A percentile compares a stretch with the other conserved stretches of the same genome.
These are phyloP conservation scores for Stephania japonica DNA, from an alignment of 164 flowering plant species.

Conservation along the genomic window DNA sequence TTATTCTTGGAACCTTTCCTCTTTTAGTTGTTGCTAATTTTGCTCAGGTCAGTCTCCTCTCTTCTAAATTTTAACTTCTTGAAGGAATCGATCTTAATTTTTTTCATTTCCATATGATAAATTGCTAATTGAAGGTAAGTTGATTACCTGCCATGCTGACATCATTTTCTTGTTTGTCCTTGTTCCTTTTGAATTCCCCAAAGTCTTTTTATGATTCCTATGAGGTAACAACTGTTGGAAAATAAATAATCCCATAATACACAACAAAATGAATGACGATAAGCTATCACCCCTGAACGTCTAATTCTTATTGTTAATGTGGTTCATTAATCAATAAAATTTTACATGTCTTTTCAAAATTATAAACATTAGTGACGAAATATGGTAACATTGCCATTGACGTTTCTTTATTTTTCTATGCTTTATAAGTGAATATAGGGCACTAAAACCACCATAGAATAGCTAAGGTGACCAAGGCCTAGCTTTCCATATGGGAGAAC, in stretches of 20 bases:
- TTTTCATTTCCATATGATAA: neutral
- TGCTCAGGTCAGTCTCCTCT: conserved; percentile 61
- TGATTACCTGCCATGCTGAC: neutral
- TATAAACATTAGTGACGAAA: neutral
- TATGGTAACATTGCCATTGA: no score
- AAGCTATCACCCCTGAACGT: neutral
- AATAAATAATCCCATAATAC: neutral
- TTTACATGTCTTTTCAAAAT: neutral
- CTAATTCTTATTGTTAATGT: neutral
- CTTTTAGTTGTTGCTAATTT: conserved; percentile 93
- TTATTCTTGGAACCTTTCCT: conserved; percentile 85
- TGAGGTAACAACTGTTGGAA: no score
- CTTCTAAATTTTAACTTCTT: neutral
- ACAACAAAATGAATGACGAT: neutral
- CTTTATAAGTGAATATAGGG: no score
- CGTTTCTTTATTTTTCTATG: no score
- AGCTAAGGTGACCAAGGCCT: no score
- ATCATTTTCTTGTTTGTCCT: neutral
- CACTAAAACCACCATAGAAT: no score
- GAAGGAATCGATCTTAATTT: neutral
- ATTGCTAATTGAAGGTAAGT: neutral
- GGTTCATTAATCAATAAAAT: neutral
- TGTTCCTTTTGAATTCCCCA: neutral
- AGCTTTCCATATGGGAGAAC: no score
- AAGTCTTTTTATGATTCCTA: neutral